Conservation (phyloP, 176 grass and related monocot species). For the Echinochloa phyllopogon region DNA sequence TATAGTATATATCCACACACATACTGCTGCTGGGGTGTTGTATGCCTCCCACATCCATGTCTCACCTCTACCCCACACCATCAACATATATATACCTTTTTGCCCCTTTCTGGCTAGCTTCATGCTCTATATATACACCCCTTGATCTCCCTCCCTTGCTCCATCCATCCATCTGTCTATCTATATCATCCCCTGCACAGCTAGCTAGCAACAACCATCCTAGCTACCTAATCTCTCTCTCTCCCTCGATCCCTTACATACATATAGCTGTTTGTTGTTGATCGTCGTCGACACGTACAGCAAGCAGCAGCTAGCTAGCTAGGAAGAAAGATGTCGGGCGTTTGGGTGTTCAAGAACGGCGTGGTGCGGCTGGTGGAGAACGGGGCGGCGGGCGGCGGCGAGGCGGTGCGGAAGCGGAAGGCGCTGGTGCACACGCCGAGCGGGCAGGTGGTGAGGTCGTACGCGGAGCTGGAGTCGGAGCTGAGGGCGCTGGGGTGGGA, state of each 20-base stretch:
- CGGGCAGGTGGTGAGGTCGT: conserved; percentile 72
- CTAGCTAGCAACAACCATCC: not conserved
- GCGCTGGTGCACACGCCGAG: conserved; percentile 66
- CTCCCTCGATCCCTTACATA: not conserved
- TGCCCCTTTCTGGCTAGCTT: not conserved
- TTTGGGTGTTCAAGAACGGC: conserved; percentile 87
- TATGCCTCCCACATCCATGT: conserved; percentile 41
- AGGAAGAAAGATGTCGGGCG: conserved; percentile 60
- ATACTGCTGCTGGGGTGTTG: not conserved
- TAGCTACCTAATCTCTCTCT: not conserved
- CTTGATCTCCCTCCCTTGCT: conserved; percentile 34
- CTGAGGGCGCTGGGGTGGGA: conserved; percentile 82
- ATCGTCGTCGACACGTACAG: conserved; percentile 36
- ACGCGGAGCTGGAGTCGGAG: conserved; percentile 66
- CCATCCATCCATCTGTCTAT: conserved; percentile 42
- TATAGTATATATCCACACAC: not conserved
- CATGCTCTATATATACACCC: conserved; percentile 63
- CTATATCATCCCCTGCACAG: not conserved
- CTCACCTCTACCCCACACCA: conserved; percentile 48
- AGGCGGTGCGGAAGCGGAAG: conserved; percentile 52
- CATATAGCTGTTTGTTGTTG: not conserved
- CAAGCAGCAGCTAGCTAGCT: too few relatives aligned
- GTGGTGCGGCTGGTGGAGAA: conserved; percentile 75
- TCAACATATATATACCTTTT: not conserved
- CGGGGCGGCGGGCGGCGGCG: conserved; percentile 31